Percentiles rank a stretch among this genome's conserved stretches.
Evolutionary conservation across 129 eudicot genomes (phyloP).

Genomic region (Mikania micrantha): DNA sequence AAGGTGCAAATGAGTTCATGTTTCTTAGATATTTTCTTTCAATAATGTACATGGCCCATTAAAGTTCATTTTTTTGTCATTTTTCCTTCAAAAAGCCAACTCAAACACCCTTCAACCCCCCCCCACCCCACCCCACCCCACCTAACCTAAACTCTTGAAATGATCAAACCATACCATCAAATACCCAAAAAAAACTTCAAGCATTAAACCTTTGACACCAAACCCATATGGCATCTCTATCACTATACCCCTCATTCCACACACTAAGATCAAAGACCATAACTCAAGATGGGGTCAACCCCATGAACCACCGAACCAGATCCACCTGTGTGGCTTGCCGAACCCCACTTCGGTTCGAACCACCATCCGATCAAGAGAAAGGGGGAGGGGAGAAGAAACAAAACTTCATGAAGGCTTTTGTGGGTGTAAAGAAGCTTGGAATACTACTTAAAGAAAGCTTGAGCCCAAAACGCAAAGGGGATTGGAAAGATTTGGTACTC

Average conservation of each 20-base stretch:
- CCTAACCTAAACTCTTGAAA: neutral
- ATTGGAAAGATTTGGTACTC: constrained; percentile 85
- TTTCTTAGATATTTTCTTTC: constrained; percentile 32
- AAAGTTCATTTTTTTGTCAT: constrained; percentile 21
- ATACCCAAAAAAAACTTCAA: constrained; percentile 5
- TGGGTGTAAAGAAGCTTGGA: constrained; percentile 38
- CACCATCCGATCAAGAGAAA: constrained; percentile 15
- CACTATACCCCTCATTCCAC: constrained; percentile 31
- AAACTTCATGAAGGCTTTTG: constrained; percentile 21
- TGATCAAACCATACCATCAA: constrained; percentile 14
- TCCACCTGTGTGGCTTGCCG: constrained; percentile 23
- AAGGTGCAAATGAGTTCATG: constrained; percentile 16
- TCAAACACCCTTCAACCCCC: neutral
- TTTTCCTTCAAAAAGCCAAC: constrained; percentile 21
- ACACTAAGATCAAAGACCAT: constrained; percentile 19
- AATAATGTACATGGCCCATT: constrained; percentile 12
- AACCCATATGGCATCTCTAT: constrained; percentile 44
- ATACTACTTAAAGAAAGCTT: constrained; percentile 43
- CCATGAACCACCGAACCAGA: constrained; percentile 20
- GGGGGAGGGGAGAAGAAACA: constrained; percentile 23
- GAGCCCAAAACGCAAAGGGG: constrained; percentile 90
- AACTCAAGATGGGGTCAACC: constrained; percentile 18
- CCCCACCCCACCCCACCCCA: too few relatives aligned
- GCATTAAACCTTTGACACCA: constrained; percentile 22
- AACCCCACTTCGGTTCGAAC: constrained; percentile 27